Base-by-base conservation (phyloP, 345 rosid species). In the Boechera divaricarpa region DNA sequence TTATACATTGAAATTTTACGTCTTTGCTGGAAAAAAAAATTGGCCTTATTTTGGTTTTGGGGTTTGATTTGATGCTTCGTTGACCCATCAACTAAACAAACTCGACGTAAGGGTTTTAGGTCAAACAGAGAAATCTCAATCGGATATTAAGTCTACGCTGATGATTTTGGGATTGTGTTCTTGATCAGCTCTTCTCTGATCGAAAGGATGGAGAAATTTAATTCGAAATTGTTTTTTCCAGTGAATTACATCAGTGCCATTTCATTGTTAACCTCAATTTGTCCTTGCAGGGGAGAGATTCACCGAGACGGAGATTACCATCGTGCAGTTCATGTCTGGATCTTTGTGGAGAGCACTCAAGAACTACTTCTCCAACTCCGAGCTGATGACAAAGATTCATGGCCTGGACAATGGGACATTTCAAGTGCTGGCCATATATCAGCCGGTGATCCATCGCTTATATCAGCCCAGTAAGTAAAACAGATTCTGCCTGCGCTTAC, bases 371-470 rank as follows among this genome's bases (percentile, higher is more conserved):
- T 91, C 51, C 98, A 92, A 74, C 84, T 73, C 61, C 92, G 97
- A 1, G 78, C 95, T 58, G 95, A 94, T 48, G 74, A 85, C 74
- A 94, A 91, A 89, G 97, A 91, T 69, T 94, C 97, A 0, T 92
- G 91, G 92, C 87, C 98, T 10, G 95, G 97, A 16, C 78, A 59
- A 15, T 94, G 97, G 98, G 97, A 94, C 77, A 87, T 90, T 72
- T 93, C 98, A 28, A 89, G 98, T 77, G 98, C 98, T 70, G 97
- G 98, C n/a, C 96, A 94, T 80, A 86, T 94, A 2, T 85, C 95
- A 74, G 96, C 98, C 13, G 94, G 93, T 59, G 94, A 86, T 81
- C 82, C 98, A 1, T 88, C 97, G 0, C 88, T 94, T 63, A 13
- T 87, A 18, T 74, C 97, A 1, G 97, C 97, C 0, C 92, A 86